Conservation (phyloP, 345 rosid species). For the Psidium friedrichsthalianum region DNA sequence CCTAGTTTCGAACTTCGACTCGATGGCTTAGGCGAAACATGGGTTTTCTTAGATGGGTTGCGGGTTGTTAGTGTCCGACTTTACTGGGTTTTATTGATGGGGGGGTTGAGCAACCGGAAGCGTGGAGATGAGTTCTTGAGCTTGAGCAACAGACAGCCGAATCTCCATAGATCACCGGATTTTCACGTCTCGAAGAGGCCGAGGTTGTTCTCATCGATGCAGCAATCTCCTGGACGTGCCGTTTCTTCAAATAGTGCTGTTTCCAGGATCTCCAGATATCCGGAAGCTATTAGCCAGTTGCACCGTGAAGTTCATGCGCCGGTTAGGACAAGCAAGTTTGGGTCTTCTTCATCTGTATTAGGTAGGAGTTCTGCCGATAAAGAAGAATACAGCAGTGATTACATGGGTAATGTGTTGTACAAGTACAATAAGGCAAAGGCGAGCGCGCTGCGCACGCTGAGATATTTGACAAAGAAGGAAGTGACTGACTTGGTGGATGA, state of each 20-base stretch:
- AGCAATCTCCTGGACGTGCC: slow-evolving; percentile 9
- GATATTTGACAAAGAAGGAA: slow-evolving; percentile 20
- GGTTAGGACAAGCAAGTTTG: slow-evolving; percentile 44
- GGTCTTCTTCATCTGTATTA: slow-evolving; percentile 5
- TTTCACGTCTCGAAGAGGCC: slow-evolving; percentile 45
- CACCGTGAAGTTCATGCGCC: slow-evolving; percentile 75
- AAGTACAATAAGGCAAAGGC: slow-evolving; percentile 25
- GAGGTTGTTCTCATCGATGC: slow-evolving; percentile 26
- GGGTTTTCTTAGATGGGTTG: neutral
- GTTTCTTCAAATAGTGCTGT: slow-evolving; percentile 24
- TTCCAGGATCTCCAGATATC: slow-evolving; percentile 61
- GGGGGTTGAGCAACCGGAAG: slow-evolving; percentile 55
- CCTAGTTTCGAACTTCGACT: neutral
- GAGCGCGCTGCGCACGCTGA: slow-evolving; percentile 29
- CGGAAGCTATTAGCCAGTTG: slow-evolving; percentile 38
- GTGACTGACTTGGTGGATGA: slow-evolving; percentile 29
- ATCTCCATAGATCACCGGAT: slow-evolving; percentile 18
- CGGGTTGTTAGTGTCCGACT: neutral
- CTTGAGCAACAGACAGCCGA: slow-evolving; percentile 5
- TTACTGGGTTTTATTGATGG: slow-evolving; percentile 46
- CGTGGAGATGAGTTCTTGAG: slow-evolving; percentile 39
- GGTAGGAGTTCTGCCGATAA: slow-evolving; percentile 4
- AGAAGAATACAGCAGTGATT: neutral
- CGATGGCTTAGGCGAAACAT: neutral
- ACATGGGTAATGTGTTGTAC: slow-evolving; percentile 25